phyloP scores from a whole-genome alignment of 2,329 filamentous ascomycete species.

The Penicillium hesseltinei region DNA sequence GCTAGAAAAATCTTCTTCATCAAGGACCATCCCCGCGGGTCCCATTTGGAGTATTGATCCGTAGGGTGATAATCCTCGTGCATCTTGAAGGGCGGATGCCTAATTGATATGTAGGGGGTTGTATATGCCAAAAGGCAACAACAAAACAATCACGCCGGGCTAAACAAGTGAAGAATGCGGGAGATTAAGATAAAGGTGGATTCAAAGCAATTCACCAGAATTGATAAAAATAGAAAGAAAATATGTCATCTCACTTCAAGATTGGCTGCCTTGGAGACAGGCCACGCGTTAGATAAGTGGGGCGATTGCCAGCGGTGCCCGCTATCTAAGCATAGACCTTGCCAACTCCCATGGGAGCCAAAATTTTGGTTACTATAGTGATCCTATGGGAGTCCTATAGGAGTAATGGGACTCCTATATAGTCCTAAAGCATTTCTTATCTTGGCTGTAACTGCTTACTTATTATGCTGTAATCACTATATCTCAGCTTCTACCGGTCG shows the following conservation, averaged over 20 bases:
- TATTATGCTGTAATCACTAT: too few relatives aligned
- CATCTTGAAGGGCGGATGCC: neutral
- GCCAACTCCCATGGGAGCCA: too few relatives aligned
- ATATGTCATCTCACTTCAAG: neutral
- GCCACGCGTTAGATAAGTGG: conserved; percentile 12
- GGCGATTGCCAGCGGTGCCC: neutral
- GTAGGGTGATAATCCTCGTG: neutral
- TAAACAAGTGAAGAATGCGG: neutral
- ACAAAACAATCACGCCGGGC: neutral
- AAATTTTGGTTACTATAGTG: too few relatives aligned
- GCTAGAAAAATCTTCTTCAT: conserved; percentile 7
- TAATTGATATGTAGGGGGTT: neutral
- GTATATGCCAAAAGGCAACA: neutral
- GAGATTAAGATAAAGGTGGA: too few relatives aligned
- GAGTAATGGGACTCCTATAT: too few relatives aligned
- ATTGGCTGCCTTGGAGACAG: neutral
- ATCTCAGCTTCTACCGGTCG: too few relatives aligned
- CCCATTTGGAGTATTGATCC: conserved; percentile 7
- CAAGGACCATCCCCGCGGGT: conserved; percentile 9
- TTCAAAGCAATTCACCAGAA: neutral
- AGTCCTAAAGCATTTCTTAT: too few relatives aligned
- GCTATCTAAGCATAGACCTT: too few relatives aligned
- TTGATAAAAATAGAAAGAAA: neutral
- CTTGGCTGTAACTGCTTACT: too few relatives aligned
- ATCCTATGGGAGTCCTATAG: too few relatives aligned